Evolutionary conservation across 768 basidiomycete species (phyloP), one percentile per base, ranked within the genome.

Genomic region (Leccinum olivaceopallidum): DNA sequence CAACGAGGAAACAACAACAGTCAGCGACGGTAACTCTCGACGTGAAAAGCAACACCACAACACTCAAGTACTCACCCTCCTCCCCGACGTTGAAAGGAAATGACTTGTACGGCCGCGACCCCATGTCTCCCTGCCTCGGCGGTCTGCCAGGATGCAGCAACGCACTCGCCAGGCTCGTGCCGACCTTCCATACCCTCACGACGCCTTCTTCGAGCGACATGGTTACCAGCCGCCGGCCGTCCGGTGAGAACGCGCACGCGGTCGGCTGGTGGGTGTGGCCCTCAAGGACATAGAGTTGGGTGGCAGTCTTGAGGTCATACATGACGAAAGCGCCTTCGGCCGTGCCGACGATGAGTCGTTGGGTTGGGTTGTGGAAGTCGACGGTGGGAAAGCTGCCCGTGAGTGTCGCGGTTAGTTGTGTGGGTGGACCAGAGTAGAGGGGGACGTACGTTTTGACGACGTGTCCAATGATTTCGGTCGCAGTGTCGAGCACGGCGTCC

Each of bases 261-360:
- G 91, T 84, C 10, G 94, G 84, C 2, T 82, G 79, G 68, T 88
- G 87, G 70, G 86, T 87, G 77, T 98, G 95, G 0, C 93, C 89
- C 67, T 98, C 95, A 12, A 99, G 85, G 0, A 99, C 92, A 69
- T 98, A 99, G 14, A 98, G 79, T 12, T 97, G 85, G 1, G 92
- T 98, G 0, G 95, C 95, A 0, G 95, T 94, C 75, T 98, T 97
- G 56, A 98, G 82, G 70, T 98, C 97, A 70, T 97, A 98, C 88
- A 97, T 94, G 60, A 94, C 82, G 56, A 95, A 87, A 0, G 95
- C 94, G 0, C 96, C 97, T 76, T 99, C 97, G 58, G 85, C 86
- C 0, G 95, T 96, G 1, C 97, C 97, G 0, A 98, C 94, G 0
- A 91, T 93, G 5, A 98, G 84, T 14, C 92, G 87, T 71, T 99